phyloP scores from a whole-genome alignment of 768 basidiomycete species.

The Cubamyces lactineus region DNA sequence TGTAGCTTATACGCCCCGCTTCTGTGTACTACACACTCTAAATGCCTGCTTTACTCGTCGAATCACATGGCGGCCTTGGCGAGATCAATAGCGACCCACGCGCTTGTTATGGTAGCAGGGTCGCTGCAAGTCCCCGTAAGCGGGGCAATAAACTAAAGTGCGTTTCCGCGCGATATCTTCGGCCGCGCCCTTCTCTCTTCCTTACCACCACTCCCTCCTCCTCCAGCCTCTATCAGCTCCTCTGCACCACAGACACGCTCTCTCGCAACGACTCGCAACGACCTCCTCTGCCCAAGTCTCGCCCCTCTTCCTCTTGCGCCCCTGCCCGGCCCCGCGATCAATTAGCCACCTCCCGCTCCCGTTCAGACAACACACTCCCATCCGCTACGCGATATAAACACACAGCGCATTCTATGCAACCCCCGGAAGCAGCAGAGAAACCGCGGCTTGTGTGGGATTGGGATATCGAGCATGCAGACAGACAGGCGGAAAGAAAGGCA shows the following conservation, averaged over 20 bases:
- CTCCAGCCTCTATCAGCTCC: slow-evolving; percentile 27
- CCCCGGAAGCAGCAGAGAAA: slow-evolving; percentile 2
- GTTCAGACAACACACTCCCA: slow-evolving; percentile 3
- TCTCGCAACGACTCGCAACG: background rate
- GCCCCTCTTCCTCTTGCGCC: background rate
- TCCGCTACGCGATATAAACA: slow-evolving; percentile 1
- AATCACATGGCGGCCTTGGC: slow-evolving; percentile 16
- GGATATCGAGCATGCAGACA: slow-evolving; percentile 72
- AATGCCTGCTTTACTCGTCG: slow-evolving; percentile 23
- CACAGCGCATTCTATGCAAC: background rate
- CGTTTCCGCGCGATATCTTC: slow-evolving; percentile 30
- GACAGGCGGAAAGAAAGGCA: slow-evolving; percentile 62
- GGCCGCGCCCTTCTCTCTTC: slow-evolving; percentile 20
- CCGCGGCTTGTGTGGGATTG: slow-evolving; percentile 64
- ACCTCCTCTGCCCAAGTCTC: background rate
- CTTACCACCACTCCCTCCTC: slow-evolving; percentile 25
- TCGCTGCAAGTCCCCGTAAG: slow-evolving; percentile 11
- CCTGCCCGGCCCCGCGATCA: slow-evolving; percentile 7
- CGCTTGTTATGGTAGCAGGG: slow-evolving; percentile 9
- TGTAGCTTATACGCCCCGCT: background rate
- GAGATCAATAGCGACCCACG: slow-evolving; percentile 20
- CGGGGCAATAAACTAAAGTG: slow-evolving; percentile 29
- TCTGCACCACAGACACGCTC: slow-evolving; percentile 23
- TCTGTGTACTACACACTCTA: background rate
- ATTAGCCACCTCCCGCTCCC: slow-evolving; percentile 2